Percentiles rank a stretch among this genome's conserved stretches.
phyloP scores from a whole-genome alignment of 2,329 filamentous ascomycete species.

The Lasiodiplodia hormozganensis region DNA sequence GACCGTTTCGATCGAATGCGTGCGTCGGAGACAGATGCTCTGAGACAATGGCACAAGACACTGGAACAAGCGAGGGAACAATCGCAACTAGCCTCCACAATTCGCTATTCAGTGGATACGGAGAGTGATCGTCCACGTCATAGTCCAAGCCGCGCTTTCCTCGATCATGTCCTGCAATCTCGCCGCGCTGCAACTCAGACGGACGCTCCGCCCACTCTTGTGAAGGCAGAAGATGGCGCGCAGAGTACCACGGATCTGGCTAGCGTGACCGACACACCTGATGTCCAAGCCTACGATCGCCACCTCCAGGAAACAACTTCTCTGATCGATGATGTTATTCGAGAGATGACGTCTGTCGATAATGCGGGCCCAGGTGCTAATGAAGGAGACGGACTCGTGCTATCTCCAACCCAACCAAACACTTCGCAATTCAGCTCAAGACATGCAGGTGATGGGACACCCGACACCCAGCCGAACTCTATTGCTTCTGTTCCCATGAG shows the following conservation, averaged over 20 bases:
- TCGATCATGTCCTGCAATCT: constrained; percentile 14
- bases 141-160: constrained; percentile 23
- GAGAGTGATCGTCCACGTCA: constrained; percentile 11
- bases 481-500: neutral
- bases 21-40: constrained; percentile 1
- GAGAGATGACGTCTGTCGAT: neutral
- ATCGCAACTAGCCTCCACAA: constrained; percentile 13
- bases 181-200: constrained; percentile 1
- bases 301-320: constrained; percentile 42
- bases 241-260: constrained; percentile 57
- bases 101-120: constrained; percentile 14
- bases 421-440: neutral
- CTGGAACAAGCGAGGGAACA: constrained; percentile 8
- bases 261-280: constrained; percentile 51
- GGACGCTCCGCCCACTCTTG: constrained; percentile 15
- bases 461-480: neutral
- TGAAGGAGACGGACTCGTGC: neutral
- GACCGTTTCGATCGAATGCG: neutral
- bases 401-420: neutral
- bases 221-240: constrained; percentile 45
- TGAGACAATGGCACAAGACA: constrained; percentile 13
- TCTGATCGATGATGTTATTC: constrained; percentile 7
- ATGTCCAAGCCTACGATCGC: constrained; percentile 43
- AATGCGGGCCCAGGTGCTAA: neutral
- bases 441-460: neutral